Base-by-base conservation (phyloP, 2,329 filamentous ascomycete species). In the Rutstroemia sp. region DNA sequence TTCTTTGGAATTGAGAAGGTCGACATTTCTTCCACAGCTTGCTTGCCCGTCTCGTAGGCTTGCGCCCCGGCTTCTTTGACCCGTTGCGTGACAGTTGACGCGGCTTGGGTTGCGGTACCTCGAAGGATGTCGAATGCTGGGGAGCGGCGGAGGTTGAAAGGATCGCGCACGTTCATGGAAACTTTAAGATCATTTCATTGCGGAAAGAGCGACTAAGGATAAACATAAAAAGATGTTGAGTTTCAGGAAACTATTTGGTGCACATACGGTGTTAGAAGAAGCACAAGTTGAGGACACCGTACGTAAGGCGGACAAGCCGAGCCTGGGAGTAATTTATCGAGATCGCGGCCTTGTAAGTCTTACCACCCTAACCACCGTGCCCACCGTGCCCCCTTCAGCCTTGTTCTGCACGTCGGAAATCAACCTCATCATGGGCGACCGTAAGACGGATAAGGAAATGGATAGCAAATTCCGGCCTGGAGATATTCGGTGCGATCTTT, bases 1-100 rank as follows among this genome's bases (percentile, higher is more conserved):
- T 87, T 83, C 69, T 80, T 82, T 16, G 87, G 86, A 39, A 87
- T 73, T 49, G 80, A 75, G 73, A 89, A 90, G 48, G 74, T 60
- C 79, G 75, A 66, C 83, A 86, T 86, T 59, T 77, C 75, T 63
- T 68, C 69, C 46, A 70, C 67, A 38, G 67, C 68, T 64, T 71
- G 69, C 58, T 68, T 72, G 54, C 70, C 66, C 59, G 70, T 69
- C 61, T 78, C 76, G 63, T 77, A 71, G 51, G 75, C 77, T 69
- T 76, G 71, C 53, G 73, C 69, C 64, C 76, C 72, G 60, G 73
- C 76, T 70, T 78, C 76, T 61, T 76, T 73, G 60, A 78, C 76
- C 64, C 74, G 73, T 59, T 76, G 73, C 59, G 71, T 73, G 60
- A 78, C 70, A 53, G 76, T 70, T 58, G 70, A 64, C 47, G 74